Base-by-base conservation (phyloP, 2,329 filamentous ascomycete genomes). In the Byssochlamys sp. region DNA sequence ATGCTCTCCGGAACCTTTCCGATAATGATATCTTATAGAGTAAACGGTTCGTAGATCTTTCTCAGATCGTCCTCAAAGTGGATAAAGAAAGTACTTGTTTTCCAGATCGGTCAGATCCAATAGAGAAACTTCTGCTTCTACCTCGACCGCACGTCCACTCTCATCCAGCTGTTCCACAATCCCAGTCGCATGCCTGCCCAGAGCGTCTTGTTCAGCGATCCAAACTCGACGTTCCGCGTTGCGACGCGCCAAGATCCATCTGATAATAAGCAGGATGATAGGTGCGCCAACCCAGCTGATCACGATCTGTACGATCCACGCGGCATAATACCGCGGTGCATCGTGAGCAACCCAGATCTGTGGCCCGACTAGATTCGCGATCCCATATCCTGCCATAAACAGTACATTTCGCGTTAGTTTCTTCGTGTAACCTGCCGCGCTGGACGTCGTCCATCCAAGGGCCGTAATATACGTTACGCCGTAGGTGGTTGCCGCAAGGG, bases 61-160 rank as follows among this genome's bases (percentile, higher is more conserved):
- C 39, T 7, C 5, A n/a, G n/a, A 19, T 19, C 24, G 5, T 45
- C 39, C n/a, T 45, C 39, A 69, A 35, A 68, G 28, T 0, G 67
- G 66, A 56, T 76, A 75, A 4, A 75, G 67, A 26, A 75, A 76
- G 55, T 67, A 69, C 27, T 66, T 70, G 53, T 75, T 76, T 56
- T 76, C 70, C 52, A 74, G 27, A 54, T 76, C 74, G 1, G 73
- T 76, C 52, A 75, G 56, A 50, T 75, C 70, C 58, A 60, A 29
- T 45, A 59, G 35, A 3, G 73, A 66, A 33, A 75, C 60, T 26
- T 74, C 69, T 4, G 73, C 73, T 58, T 72, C 68, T 9, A 61
- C 63, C 31, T 63, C 61, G 10, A 71, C 63, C 4, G 66, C 27
- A 24, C 62, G 52, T 0, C 73, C 73, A 45, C 58, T 60, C 26